Evolutionary conservation across 805 yeast species (phyloP), one percentile per base, ranked within the genome.

Genomic region (Candida succiphila): DNA sequence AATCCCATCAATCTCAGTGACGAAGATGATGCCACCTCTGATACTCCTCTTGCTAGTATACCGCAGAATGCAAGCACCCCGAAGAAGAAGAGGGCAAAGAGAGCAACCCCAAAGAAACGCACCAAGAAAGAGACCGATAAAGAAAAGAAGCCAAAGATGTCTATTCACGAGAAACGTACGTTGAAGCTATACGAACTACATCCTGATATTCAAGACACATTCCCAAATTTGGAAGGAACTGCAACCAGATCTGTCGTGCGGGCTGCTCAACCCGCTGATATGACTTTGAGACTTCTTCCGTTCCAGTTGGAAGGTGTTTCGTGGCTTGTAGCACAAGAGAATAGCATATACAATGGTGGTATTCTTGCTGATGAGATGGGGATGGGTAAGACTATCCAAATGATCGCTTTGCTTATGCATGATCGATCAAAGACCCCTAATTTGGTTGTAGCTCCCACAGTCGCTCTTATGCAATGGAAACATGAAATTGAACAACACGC

Each of bases 281-380:
- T 89, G 82, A 69, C 69, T 2, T 68, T 86, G 30, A 67, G 66
- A 20, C 56, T 92, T 25, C 63, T 92, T 20, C 97, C 96, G 1
- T 92, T 92, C 58, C 99, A 92, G 58, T 62, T 75, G 13, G 99
- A 92, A 61, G 98, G 98, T 15, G 63, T 92, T 31, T 72, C 81
- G 47, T 92, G 99, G 99, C 67, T 92, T 39, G 45, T 72, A 12
- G 67, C 74, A 31, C 97, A 89, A 58, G 97, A 89, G 50, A 76
- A 75, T 17, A 67, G 83, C 17, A 69, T 65, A 28, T 89, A 81
- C 55, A 66, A 71, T 13, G 98, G 98, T 18, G 98, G 97, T 13
- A 79, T 92, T 8, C 62, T 92, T 30, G 97, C 98, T 5, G 99
- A 92, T 62, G 99, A 92, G 58, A 92, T 92, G 99, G 99, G 99